Evolutionary conservation across 1,284 basidiomycete species (phyloP), one percentile per base, ranked within the genome.

Genomic region (Sparassis latifolia): DNA sequence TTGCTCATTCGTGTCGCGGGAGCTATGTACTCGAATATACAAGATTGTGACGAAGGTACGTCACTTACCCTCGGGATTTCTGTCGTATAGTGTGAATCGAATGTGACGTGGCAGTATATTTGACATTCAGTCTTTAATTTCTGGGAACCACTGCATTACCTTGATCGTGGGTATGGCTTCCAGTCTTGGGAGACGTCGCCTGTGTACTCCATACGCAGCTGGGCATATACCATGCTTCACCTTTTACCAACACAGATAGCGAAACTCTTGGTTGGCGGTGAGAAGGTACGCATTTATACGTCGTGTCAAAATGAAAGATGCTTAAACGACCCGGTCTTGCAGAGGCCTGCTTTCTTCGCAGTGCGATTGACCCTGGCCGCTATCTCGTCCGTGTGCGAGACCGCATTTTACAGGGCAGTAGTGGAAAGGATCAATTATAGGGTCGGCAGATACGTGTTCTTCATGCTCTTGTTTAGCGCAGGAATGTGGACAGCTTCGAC

Each of bases 131-230:
- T 96, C 9, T 99, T 87, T 78, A 99, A 99, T 69, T 99, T 97
- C 69, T 99, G 92, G 92, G 97, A 99, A 65, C 96, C 97, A 28
- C 72, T 99, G 33, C 96, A 98, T 69, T 93, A 94, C 69, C 74
- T 95, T 48, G 79, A 84, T 56, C 74, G 84, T 56, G 90, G 90
- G 32, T 75, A 84, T 58, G 92, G 90, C 5, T 98, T 99, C 68
- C 94, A 99, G 70, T 98, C 97, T 1, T 99, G 97, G 97, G 97
- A 99, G 66, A 85, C 92, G 5, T 91, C 94, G 7, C 94, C 97
- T 4, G 71, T 81, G 51, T 97, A 88, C 64, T 86, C 93, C 4
- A 86, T 99, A 56, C 77, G 97, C 54, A 95, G 91, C 56, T 99
- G 94, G 93, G 83, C 92, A 6, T 99, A 98, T 67, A 79, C 96